Evolutionary conservation across 164 flowering plant species (phyloP), one percentile per base, ranked within the genome.

Genomic region (Vitis riparia): DNA sequence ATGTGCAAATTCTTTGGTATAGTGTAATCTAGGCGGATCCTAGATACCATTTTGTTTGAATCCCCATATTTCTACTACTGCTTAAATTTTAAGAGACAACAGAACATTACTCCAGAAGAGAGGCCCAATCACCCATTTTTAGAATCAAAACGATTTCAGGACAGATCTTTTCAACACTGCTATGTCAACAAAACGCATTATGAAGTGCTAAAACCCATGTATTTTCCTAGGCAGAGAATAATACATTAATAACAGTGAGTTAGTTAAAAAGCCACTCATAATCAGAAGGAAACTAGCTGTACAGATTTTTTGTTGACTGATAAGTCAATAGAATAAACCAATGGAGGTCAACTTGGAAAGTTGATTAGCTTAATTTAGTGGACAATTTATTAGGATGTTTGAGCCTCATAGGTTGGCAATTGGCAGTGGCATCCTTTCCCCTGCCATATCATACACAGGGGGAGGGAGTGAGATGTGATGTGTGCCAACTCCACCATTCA

Each of bases 301-400:
- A 63, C 11, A 63, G 8, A 68, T 56, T 12, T 23, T 62, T 59
- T 62, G 67, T 70, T 62, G 73, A 70, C 73, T 62, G 11, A 55
- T 23, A 32, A 55, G 67, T 62, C 67, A 15, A 53, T 32, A 11
- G 11, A 70, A 55, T 55, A 27, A 17, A 56, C 19, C 9, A 48
- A 32, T 2, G 32, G 49, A 4, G 47, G 72, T 69, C 72, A 69
- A 62, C 66, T 15, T 30, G 52, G 66, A 51, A 50, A 29, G 51
- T 61, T n/a, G 14, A 16, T 68, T 58, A 11, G 37, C 30, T 19
- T 68, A 44, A 68, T 56, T 67, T 67, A 52, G 32, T 19, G 55
- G 62, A 16, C 37, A 29, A 59, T 55, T 56, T 55, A 61, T 67
- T 32, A 17, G 51, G 6, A 47, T 0, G 70, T 17, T 67, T 53